Evolutionary conservation across 495 filamentous ascomycete species (phyloP), one percentile per base, ranked within the genome.

Genomic region (Lepidopterella palustris): DNA sequence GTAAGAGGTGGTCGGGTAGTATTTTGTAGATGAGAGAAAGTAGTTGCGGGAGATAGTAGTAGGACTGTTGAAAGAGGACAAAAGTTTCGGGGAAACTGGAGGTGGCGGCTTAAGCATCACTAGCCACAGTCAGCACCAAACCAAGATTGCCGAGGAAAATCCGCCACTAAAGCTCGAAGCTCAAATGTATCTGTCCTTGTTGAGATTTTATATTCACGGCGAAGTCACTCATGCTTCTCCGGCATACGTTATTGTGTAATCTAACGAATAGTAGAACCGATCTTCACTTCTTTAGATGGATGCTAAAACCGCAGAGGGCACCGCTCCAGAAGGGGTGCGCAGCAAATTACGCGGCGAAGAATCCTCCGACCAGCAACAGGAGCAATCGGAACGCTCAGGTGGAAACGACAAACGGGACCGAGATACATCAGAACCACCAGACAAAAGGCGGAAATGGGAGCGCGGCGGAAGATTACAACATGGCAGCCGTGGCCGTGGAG

Each of bases 391-490:
- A 42, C 5, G 25, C 21, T 27, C 47, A 6, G 47, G 47, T 24
- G 5, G 47, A 15, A 50, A 42, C 45, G 53, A 62, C 51, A n/a
- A n/a, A n/a, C n/a, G n/a, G n/a, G n/a, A n/a, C n/a, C n/a, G n/a
- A n/a, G n/a, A n/a, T n/a, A n/a, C n/a, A n/a, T n/a, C n/a, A n/a
- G n/a, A n/a, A n/a, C n/a, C n/a, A n/a, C n/a, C n/a, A n/a, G n/a
- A n/a, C n/a, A 31, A 50, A 15, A 70, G 68, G 57, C 68, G 65
- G 45, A 68, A 66, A 57, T 61, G 57, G 48, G 60, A 71, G 32
- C 55, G 63, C 32, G 61, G 59, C 58, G 67, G 62, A 45, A 52
- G 60, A 13, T 48, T 69, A 3, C 59, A 73, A 53, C 70, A 72
- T 59, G 68, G 63, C 59, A 70, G 61, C 26, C 53, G 66, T 58